A percentile compares a stretch with the other conserved stretches of the same genome.
These are phyloP conservation scores for Cavenderia fasciculata DNA, from an alignment of 78 protist species.

Conservation along the genomic window DNA sequence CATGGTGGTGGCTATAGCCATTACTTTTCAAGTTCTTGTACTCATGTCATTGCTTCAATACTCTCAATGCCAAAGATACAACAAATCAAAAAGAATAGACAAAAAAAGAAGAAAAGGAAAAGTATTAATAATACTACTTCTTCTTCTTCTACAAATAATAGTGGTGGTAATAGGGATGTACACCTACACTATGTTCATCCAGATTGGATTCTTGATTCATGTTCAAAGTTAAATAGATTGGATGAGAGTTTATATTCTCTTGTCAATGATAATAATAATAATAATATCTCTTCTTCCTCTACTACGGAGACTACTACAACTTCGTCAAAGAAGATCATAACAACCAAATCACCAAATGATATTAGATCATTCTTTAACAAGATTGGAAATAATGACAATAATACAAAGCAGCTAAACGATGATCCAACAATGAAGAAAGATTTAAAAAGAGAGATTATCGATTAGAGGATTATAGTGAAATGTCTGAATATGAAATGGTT, in stretches of 20 bases:
- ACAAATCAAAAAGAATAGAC: neutral
- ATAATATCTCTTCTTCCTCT: neutral
- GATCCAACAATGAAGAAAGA: neutral
- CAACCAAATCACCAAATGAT: too few species aligned
- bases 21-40: slow-evolving; percentile 1
- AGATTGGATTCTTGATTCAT: slow-evolving; percentile 53
- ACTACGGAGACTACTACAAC: too few species aligned
- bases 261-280: neutral
- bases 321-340: slow-evolving; percentile 2
- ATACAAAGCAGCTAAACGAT: neutral
- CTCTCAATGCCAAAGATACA: slow-evolving; percentile 47
- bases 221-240: neutral
- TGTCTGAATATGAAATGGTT: slow-evolving; percentile 7
- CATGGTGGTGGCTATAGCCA: slow-evolving; percentile 55
- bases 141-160: too few species aligned
- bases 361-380: neutral
- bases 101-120: neutral
- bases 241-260: neutral
- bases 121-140: neutral
- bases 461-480: neutral
- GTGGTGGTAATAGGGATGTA: too few species aligned
- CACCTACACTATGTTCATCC: slow-evolving; percentile 25
- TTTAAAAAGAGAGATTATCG: neutral
- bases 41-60: slow-evolving; percentile 36
- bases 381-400: neutral